phyloP scores from a whole-genome alignment of 495 filamentous ascomycete species.

The Barbatosphaeria neglecta region DNA sequence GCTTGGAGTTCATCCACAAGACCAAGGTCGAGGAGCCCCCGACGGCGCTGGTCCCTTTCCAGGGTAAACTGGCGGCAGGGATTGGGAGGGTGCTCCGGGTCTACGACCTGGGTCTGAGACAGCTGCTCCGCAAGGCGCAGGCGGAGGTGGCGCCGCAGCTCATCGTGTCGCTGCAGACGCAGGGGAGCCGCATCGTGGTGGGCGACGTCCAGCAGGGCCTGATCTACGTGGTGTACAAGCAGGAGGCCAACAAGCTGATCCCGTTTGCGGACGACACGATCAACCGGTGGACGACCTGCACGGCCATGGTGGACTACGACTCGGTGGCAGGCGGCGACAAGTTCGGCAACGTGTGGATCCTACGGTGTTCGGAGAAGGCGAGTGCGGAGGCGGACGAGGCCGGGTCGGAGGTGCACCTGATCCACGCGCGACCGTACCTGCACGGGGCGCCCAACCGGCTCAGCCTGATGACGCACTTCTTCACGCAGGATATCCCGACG shows the following conservation, averaged over 20 bases:
- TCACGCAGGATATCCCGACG: conserved; percentile 82
- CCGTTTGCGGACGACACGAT: conserved; percentile 86
- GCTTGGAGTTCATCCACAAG: conserved; percentile 91
- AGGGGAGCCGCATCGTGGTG: conserved; percentile 83
- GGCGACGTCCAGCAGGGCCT: conserved; percentile 86
- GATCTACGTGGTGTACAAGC: conserved; percentile 88
- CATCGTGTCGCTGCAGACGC: conserved; percentile 79
- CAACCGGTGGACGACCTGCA: conserved; percentile 76
- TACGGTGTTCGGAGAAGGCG: conserved; percentile 76
- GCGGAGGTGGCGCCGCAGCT: conserved; percentile 66
- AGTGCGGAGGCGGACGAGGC: conserved; percentile 89
- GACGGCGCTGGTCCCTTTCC: conserved; percentile 79
- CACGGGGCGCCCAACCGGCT: conserved; percentile 79
- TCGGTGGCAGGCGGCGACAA: conserved; percentile 92
- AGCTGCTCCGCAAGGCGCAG: conserved; percentile 85
- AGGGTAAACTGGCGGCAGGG: conserved; percentile 78
- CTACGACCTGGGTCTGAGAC: conserved; percentile 82
- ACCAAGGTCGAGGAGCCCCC: conserved; percentile 83
- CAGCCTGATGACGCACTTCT: conserved; percentile 77
- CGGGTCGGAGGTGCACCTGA: conserved; percentile 75
- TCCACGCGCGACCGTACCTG: conserved; percentile 79
- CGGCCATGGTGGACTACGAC: conserved; percentile 94
- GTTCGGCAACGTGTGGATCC: conserved; percentile 90
- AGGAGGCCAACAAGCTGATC: conserved; percentile 78
- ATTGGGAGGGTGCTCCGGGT: conserved; percentile 71